phyloP scores from a whole-genome alignment of 345 rosid genomes.

The Dimocarpus longan region DNA sequence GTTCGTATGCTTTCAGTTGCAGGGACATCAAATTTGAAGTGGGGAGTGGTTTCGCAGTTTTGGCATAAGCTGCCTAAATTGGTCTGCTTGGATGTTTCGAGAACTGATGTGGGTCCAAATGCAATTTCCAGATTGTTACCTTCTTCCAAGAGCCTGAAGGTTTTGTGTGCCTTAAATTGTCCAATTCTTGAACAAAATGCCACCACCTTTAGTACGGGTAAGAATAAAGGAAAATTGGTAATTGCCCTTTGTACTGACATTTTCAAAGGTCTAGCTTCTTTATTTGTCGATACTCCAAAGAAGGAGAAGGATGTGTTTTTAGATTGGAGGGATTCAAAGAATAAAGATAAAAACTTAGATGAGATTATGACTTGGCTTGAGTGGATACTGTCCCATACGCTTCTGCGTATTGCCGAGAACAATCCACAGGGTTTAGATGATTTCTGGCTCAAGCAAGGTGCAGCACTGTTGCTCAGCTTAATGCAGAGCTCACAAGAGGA shows the following conservation, averaged over 20 bases:
- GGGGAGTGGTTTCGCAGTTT: slow-evolving; percentile 58
- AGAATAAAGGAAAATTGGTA: slow-evolving; percentile 63
- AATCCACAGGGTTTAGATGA: slow-evolving; percentile 69
- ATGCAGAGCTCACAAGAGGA: slow-evolving; percentile 85
- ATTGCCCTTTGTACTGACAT: slow-evolving; percentile 57
- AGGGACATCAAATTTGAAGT: slow-evolving; percentile 77
- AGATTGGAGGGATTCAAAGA: slow-evolving; percentile 55
- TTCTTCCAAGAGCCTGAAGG: slow-evolving; percentile 66
- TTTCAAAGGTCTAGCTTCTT: slow-evolving; percentile 57
- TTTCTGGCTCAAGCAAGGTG: slow-evolving; percentile 91
- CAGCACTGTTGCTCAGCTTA: slow-evolving; percentile 61
- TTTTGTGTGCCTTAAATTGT: slow-evolving; percentile 79
- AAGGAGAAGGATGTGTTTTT: slow-evolving; percentile 53
- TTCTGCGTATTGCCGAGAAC: slow-evolving; percentile 70
- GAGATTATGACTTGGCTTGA: slow-evolving; percentile 76
- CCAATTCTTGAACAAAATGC: slow-evolving; percentile 59
- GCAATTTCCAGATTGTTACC: slow-evolving; percentile 65
- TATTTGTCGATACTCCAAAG: slow-evolving; percentile 53
- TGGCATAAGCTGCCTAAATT: slow-evolving; percentile 78
- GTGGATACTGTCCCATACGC: slow-evolving; percentile 75
- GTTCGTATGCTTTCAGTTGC: slow-evolving; percentile 71
- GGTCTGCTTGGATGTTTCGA: slow-evolving; percentile 73
- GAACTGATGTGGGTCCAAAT: slow-evolving; percentile 67
- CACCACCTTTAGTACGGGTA: slow-evolving; percentile 41
- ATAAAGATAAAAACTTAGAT: slow-evolving; percentile 42